Percentiles rank a stretch among this genome's conserved stretches.
phyloP scores from a whole-genome alignment of 805 yeast species.

The Priceomyces haplophilus region DNA sequence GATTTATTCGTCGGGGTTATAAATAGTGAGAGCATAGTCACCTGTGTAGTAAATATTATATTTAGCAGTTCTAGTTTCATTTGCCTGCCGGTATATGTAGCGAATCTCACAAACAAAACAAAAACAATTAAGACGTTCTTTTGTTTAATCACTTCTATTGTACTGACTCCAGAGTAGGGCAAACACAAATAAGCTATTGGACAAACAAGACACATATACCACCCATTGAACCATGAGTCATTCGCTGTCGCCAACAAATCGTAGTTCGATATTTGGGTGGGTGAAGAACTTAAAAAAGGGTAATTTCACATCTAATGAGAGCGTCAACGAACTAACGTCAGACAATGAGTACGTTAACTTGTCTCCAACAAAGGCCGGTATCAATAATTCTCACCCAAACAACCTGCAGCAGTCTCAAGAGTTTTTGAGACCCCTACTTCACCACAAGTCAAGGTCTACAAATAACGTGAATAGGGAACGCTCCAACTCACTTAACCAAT shows the following conservation, averaged over 20 bases:
- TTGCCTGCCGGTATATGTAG: not conserved
- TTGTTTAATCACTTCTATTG: not conserved
- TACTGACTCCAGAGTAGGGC: not conserved
- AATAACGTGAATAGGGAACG: slow-evolving; percentile 41
- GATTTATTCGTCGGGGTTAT: no score
- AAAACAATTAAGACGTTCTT: not conserved
- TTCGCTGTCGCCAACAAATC: slow-evolving; percentile 36
- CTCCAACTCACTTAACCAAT: slow-evolving; percentile 33
- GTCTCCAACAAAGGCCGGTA: slow-evolving; percentile 10
- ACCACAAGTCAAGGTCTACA: slow-evolving; percentile 50
- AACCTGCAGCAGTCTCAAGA: slow-evolving; percentile 13
- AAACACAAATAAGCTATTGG: not conserved
- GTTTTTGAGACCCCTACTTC: slow-evolving; percentile 44
- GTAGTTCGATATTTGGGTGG: slow-evolving; percentile 43
- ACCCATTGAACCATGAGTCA: slow-evolving; percentile 28
- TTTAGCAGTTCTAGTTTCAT: not conserved
- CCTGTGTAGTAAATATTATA: not conserved
- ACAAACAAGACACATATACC: not conserved
- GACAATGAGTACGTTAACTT: slow-evolving; percentile 11
- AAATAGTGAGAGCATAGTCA: no score
- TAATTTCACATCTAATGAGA: slow-evolving; percentile 34
- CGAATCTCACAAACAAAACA: slow-evolving; percentile 3
- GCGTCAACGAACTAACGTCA: slow-evolving; percentile 32
- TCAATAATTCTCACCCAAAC: not conserved
- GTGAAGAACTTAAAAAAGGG: slow-evolving; percentile 41